Evolutionary conservation across 2,329 filamentous ascomycete species (phyloP), one percentile per base, ranked within the genome.

Genomic region (Talaromyces sp.): DNA sequence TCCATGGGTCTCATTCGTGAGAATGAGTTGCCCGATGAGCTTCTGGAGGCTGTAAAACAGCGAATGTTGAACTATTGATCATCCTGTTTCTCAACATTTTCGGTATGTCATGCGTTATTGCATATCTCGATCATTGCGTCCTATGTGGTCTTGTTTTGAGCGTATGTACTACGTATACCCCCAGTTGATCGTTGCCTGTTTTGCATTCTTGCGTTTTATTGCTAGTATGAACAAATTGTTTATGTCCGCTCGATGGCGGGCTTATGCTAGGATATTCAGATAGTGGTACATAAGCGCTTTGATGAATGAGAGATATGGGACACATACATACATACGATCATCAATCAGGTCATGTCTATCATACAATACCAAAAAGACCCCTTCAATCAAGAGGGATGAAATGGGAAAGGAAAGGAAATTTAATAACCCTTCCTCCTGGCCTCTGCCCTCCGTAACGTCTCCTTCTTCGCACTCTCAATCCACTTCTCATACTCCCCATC

Each of bases 1-100:
- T 77, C 81, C 57, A 74, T 96, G 73, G 91, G 91, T 0, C 75
- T 99, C 39, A 80, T 94, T 39, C 84, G 82, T 69, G 73, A 80
- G 61, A 87, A 92, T 64, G 91, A 97, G 22, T 75, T 99, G 63
- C 91, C 91, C 0, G 80, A 82, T 63, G 78, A 79, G n/a, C 67
- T 96, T 67, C 77, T 81, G 63, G 70, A 75, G 53, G 81, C 80
- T 68, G 69, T 95, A 60, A 95, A 93, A 60, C 61, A 63, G 25
- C 68, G 71, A 79, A 75, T 82, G 61, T 82, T 94, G 22, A 81
- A 87, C 46, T 86, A 85, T 64, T 90, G 65, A 74, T 33, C 25
- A 4, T 28, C 25, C n/a, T 39, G 17, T 43, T 50, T 35, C 10
- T 53, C 9, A 15, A 25, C 36, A 9, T 21, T 33, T 48, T 21